Evolutionary conservation across 768 basidiomycete species (phyloP), one percentile per base, ranked within the genome.

Genomic region (Mycena albidolilacea): DNA sequence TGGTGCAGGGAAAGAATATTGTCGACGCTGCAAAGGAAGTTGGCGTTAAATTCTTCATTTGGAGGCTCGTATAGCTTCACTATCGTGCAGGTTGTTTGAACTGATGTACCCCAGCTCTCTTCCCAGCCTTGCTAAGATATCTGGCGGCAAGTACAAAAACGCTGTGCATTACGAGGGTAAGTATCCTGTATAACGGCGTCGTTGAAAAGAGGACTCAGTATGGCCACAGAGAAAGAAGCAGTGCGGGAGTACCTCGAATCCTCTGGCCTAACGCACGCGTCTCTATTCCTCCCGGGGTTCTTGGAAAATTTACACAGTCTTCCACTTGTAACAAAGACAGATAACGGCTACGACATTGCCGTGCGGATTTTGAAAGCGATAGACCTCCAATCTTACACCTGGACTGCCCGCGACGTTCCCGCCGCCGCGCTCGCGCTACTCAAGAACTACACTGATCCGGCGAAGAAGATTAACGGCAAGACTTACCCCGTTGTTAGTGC

Each of bases 41-140:
- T 7, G 65, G 64, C n/a, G 64, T 66, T 41, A 67, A 67, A 37
- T 67, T 67, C 30, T 37, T 67, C 30, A 60, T 71, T 38, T 71
- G 39, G 52, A 65, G 19, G 70, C 61, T 9, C 23, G 69, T 5
- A 7, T 30, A 37, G 17, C 19, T 23, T 10, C 11, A 23, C 21
- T 54, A 23, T 54, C 39, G 15, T 54, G 15, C 35, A 1, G 19
- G 3, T 14, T 9, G 7, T 11, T 21, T 39, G 9, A 12, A n/a
- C 9, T 63, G 17, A 69, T 7, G 10, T 19, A 21, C n/a, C 23
- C 3, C 52, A 71, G 70, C 58, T 65, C 57, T 3, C 48, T 71
- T 3, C 70, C 70, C 10, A 48, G 50, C 55, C 46, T 70, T 7
- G 38, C 30, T 0, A 64, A 48, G 17, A 4, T 64, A 2, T 64